A percentile compares a stretch with the other conserved stretches of the same genome.
These are phyloP conservation scores for Aleurites moluccanus DNA, from an alignment of 441 rosid genomes.

Conservation along the genomic window DNA sequence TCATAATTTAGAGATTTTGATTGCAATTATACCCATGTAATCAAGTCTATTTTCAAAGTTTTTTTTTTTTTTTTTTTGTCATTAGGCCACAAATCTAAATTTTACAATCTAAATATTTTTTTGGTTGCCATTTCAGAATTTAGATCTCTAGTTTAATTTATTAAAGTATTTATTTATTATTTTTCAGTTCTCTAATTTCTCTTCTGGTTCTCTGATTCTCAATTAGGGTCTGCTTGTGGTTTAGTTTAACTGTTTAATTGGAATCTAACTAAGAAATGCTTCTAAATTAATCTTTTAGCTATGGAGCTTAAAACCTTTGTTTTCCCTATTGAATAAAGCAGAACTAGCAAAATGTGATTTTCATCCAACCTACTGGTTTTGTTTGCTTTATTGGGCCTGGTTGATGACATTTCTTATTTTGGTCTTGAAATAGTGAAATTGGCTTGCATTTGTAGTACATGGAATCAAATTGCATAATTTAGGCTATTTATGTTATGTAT, in stretches of 20 bases:
- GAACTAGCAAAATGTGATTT: background rate
- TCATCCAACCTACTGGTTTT: background rate
- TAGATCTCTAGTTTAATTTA: background rate
- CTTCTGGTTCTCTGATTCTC: conserved; percentile 1
- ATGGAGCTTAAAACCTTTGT: background rate
- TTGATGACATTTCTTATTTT: background rate
- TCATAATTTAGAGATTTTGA: too few relatives aligned
- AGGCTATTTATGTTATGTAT: background rate
- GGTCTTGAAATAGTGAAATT: background rate
- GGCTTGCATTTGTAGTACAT: background rate
- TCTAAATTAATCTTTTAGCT: background rate
- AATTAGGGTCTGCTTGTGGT: background rate
- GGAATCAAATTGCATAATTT: background rate
- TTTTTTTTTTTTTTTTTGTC: too few relatives aligned
- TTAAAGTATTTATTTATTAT: background rate
- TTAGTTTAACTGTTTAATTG: background rate
- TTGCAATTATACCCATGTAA: too few relatives aligned
- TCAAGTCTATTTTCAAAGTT: too few relatives aligned
- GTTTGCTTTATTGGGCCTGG: background rate
- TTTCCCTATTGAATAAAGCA: background rate
- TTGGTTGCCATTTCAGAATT: background rate
- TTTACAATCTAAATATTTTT: background rate
- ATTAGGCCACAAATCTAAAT: background rate
- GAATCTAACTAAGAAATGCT: background rate
- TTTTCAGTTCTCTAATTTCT: background rate